Base-by-base conservation (phyloP, 108 stramenopile species). In the Cafeteria roenbergensis region DNA sequence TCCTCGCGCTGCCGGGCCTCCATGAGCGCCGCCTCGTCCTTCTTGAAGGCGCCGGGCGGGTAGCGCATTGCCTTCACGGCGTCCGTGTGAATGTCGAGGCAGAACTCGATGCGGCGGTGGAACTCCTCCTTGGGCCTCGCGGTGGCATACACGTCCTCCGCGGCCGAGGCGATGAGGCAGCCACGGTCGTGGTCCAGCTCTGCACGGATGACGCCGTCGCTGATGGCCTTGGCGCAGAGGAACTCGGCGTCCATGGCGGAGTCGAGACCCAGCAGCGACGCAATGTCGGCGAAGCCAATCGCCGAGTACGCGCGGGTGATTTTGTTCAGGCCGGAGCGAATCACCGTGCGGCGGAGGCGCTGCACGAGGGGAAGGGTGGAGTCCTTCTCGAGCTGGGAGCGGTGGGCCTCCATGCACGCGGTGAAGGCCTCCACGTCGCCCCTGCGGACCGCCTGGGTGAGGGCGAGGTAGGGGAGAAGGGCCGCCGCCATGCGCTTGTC, bases 131-230 rank as follows among this genome's bases (percentile, higher is more conserved):
- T 79, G 12, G 97, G 94, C 71, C 95, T 94, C 55, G 81, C 86
- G 12, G 94, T 96, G 17, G 90, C 85, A 76, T 99, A 99, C 36
- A 94, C 85, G 77, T 99, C 92, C 48, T 88, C 79, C 59, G 90
- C 81, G 62, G 95, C 97, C 66, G 91, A 87, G 56, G 84, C 81
- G 55, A 85, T 84, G 21, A 98, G 76, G 75, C 82, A 91, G 30
- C 84, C 84, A 38, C 82, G 85, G 37, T 88, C 88, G 72, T 93
- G 94, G 79, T 96, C 90, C 71, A 99, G 89, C 17, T 88, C 87
- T n/a, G 93, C 97, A 64, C 96, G 93, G 66, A 99, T 85, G 0
- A 99, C 94, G 26, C 97, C 97, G 79, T 99, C 97, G 25, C 90
- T 67, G 29, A 99, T 92, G 22, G 93, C 94, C 84, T 95, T 95